Conservation (phyloP, 352 stramenopile genomes). For the Globisporangium nunn region DNA sequence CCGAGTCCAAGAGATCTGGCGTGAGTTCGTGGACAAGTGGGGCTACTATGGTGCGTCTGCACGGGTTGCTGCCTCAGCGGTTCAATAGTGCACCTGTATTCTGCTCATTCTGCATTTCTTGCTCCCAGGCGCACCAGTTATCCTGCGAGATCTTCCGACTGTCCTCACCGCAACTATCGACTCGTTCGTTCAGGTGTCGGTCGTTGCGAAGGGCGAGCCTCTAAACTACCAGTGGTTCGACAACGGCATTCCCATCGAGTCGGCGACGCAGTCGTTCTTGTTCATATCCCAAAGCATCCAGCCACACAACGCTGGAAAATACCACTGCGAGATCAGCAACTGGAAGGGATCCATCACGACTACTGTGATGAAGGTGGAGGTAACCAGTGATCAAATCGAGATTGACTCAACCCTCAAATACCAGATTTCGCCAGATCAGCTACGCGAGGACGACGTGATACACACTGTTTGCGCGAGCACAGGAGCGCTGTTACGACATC, state of each 20-base stretch:
- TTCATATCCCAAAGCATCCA: slow-evolving; percentile 49
- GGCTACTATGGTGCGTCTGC: slow-evolving; percentile 36
- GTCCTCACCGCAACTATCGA: slow-evolving; percentile 31
- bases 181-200: slow-evolving; percentile 36
- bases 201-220: slow-evolving; percentile 59
- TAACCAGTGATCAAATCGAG: slow-evolving; percentile 38
- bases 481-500: slow-evolving; percentile 28
- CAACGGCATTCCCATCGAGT: slow-evolving; percentile 21
- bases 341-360: slow-evolving; percentile 30
- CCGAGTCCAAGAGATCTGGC: slow-evolving; percentile 32
- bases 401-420: slow-evolving; percentile 36
- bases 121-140: slow-evolving; percentile 23
- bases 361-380: slow-evolving; percentile 24
- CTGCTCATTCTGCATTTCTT: not conserved
- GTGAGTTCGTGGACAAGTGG: slow-evolving; percentile 51
- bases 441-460: slow-evolving; percentile 13
- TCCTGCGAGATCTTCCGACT: slow-evolving; percentile 37
- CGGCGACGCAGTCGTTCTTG: slow-evolving; percentile 36
- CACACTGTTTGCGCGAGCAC: slow-evolving; percentile 27
- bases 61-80: not conserved
- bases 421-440: slow-evolving; percentile 21
- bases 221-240: slow-evolving; percentile 62
- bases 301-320: slow-evolving; percentile 45
- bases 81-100: not conserved
- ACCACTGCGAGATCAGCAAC: slow-evolving; percentile 57